Evolutionary conservation across 2,329 filamentous ascomycete species (phyloP), one percentile per base, ranked within the genome.

Genomic region (Phialocephala sp.): DNA sequence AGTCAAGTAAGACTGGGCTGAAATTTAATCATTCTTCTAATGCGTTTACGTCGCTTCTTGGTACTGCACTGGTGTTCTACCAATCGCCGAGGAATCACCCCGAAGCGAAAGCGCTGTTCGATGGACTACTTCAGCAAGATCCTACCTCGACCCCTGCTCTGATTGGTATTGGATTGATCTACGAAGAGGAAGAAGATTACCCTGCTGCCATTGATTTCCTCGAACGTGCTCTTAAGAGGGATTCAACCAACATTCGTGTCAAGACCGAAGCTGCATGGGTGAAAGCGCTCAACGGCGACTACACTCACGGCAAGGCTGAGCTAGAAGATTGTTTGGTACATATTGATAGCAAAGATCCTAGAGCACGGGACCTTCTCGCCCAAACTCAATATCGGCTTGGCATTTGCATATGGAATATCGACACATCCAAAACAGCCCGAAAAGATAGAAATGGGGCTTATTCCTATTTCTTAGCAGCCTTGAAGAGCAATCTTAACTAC

Each of bases 161-260:
- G 67, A 91, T 98, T 55, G 95, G 95, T 0, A 88, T 97, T 39
- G 96, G 95, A 1, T 80, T 98, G 27, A 94, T 99, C 47, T 90
- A 94, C 56, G 93, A 97, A 77, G 95, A 98, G 72, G 93, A 97
- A 70, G 91, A 97, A 73, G 91, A 98, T 68, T 97, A 92, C 73
- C 83, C 86, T 56, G 85, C 92, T 73, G 95, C 96, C 0, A 88
- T 94, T 45, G 86, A 90, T 35, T 97, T 97, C 73, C 80, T 99
- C 14, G 85, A 85, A 45, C 87, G 92, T 68, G 95, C 95, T 1
- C 77, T 96, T 32, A 77, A 88, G 69, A 87, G 91, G 27, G 92
- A 97, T 74, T 81, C 84, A 1, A 81, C 82, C 12, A 97, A 97
- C 71, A 82, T 93, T 22, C 90, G 89, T 36, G 90, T 99, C 52